Evolutionary conservation across 768 basidiomycete genomes (phyloP).

Genomic region (Boletus rufocinnamomeus): DNA sequence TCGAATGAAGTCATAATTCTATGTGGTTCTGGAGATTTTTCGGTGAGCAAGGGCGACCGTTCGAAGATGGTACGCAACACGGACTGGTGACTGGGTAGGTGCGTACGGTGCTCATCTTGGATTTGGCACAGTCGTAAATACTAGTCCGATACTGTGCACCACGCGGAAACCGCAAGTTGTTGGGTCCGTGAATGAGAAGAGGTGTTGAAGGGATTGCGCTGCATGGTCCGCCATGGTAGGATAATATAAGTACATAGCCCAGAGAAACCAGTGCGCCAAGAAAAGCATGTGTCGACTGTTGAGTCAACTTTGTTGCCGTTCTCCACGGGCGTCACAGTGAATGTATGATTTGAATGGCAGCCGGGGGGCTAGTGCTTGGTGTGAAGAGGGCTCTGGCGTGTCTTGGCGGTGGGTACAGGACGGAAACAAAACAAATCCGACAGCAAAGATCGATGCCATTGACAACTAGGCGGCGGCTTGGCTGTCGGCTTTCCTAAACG

Average conservation of each 20-base stretch:
- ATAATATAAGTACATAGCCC: slow-evolving; percentile 6
- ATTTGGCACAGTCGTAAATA: background rate
- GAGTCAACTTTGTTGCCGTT: background rate
- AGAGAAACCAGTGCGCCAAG: slow-evolving; percentile 20
- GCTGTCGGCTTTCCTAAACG: background rate
- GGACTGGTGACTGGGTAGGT: slow-evolving; percentile 13
- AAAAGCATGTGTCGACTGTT: background rate
- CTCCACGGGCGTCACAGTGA: background rate
- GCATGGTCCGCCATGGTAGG: background rate
- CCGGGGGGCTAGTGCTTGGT: background rate
- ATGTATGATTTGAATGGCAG: background rate
- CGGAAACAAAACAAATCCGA: slow-evolving; percentile 8
- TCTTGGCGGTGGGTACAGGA: background rate
- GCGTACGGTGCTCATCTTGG: slow-evolving; percentile 15
- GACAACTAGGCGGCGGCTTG: background rate
- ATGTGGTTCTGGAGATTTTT: slow-evolving; percentile 10
- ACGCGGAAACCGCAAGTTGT: slow-evolving; percentile 7
- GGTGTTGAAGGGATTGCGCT: background rate
- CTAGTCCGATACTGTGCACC: background rate
- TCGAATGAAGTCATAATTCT: slow-evolving; percentile 12
- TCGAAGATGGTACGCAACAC: background rate
- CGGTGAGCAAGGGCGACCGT: background rate
- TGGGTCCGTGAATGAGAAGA: slow-evolving; percentile 3
- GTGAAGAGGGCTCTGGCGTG: background rate
- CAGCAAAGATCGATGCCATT: background rate